Evolutionary conservation across 1,139 yeast genomes (phyloP).

Genomic region (Keqinozyma sinolaborantium): DNA sequence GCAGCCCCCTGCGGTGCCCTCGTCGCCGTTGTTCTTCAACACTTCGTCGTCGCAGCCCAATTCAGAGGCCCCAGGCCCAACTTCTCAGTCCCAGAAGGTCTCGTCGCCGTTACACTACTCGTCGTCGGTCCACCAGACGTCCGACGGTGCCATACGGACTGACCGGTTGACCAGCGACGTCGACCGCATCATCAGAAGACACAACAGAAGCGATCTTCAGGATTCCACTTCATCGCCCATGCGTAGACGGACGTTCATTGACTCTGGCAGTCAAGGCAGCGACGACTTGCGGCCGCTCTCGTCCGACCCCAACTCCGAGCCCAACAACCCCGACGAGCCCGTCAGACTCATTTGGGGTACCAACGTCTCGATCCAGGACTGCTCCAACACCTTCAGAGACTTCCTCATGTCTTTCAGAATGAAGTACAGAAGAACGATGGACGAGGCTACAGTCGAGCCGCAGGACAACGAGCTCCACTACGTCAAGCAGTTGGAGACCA

Average conservation of each 20-base stretch:
- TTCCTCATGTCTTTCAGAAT: slow-evolving; percentile 81
- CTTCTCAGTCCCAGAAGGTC: slow-evolving; percentile 21
- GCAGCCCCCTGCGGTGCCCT: slow-evolving; percentile 44
- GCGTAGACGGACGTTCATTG: slow-evolving; percentile 33
- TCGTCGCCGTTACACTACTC: slow-evolving; percentile 48
- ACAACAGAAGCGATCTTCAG: slow-evolving; percentile 40
- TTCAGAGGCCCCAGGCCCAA: slow-evolving; percentile 26
- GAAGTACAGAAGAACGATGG: slow-evolving; percentile 63
- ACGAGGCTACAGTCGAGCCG: slow-evolving; percentile 19
- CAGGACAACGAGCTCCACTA: slow-evolving; percentile 76
- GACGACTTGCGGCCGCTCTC: slow-evolving; percentile 18
- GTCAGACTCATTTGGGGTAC: slow-evolving; percentile 98
- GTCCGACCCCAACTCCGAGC: slow-evolving; percentile 27
- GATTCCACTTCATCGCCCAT: slow-evolving; percentile 41
- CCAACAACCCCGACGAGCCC: slow-evolving; percentile 52
- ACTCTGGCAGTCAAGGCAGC: slow-evolving; percentile 5
- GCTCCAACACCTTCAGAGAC: slow-evolving; percentile 73
- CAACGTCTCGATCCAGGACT: slow-evolving; percentile 87
- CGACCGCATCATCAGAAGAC: slow-evolving; percentile 40
- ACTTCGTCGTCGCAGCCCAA: slow-evolving; percentile 49
- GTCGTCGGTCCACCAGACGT: slow-evolving; percentile 36
- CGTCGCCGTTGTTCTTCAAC: slow-evolving; percentile 66
- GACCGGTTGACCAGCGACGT: slow-evolving; percentile 40
- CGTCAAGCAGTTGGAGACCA: slow-evolving; percentile 65
- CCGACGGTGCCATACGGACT: slow-evolving; percentile 26